Evolutionary conservation across 345 rosid species (phyloP), one percentile per base, ranked within the genome.

Genomic region (Microcos paniculata): DNA sequence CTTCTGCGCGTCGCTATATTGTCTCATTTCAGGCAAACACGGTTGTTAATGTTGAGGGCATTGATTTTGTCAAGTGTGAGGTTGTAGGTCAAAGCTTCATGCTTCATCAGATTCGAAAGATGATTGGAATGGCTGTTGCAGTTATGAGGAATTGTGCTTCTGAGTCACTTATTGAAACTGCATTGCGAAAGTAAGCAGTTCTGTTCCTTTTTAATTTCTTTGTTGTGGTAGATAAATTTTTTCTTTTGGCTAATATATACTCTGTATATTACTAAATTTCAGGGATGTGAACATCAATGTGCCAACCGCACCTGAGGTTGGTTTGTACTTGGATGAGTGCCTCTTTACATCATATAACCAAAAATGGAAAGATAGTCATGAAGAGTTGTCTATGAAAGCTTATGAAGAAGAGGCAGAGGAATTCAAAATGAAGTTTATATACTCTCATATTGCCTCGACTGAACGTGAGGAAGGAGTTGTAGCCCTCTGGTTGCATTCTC

Each of bases 301-400:
- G 53, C 97, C 99, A 1, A 93, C 94, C 0, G 99, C 98, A 16
- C 99, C 99, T n/a, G 98, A 96, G 79, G 97, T 93, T 63, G 99
- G 98, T 28, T 80, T 96, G 55, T 93, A 93, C 89, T 85, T 96
- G 87, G 99, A 96, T 14, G 99, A 93, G 80, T 96, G 99, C 86
- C 51, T 90, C 67, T 92, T 96, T 69, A 35, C 97, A 1, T 92
- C 99, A 8, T 90, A 93, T 73, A 93, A 92, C 81, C 79, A 88
- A 72, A 92, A 90, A 76, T 96, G 92, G 90, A 90, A 89, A 75
- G 92, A 88, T 68, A 91, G 77, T 71, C 99, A 96, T 38, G 99
- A 90, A 62, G 97, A 93, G 82, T 63, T 96, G 40, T 92, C 96
- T 1, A 92, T 92, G 97, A 87, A 90, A 85, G 88, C 56, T 38